phyloP scores from a whole-genome alignment of 768 basidiomycete genomes.

The Calocybe cyanea region DNA sequence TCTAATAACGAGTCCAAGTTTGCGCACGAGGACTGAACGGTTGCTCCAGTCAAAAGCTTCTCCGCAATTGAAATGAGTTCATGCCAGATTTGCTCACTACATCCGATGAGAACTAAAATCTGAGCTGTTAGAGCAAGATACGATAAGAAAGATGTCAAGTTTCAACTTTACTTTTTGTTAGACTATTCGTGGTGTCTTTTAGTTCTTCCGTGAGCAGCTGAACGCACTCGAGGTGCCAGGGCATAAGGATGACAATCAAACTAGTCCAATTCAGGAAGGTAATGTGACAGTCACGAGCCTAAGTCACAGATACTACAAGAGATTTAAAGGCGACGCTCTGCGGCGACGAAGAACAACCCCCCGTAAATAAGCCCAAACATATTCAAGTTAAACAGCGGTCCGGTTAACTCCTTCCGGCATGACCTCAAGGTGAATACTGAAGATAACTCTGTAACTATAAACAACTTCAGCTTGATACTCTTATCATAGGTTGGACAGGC shows the following conservation, averaged over 20 bases:
- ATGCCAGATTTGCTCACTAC: constrained; percentile 5
- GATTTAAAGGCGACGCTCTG: constrained; percentile 59
- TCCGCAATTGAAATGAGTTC: constrained; percentile 8
- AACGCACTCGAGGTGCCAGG: constrained; percentile 14
- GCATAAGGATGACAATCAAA: constrained; percentile 15
- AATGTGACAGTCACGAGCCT: constrained; percentile 35
- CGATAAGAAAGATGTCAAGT: background rate
- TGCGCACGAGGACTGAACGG: constrained; percentile 5
- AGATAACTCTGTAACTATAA: too few relatives aligned
- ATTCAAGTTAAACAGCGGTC: constrained; percentile 40
- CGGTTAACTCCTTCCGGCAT: constrained; percentile 55
- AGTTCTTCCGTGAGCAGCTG: constrained; percentile 12
- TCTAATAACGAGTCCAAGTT: constrained; percentile 40
- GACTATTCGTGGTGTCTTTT: constrained; percentile 9
- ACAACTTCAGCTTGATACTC: too few relatives aligned
- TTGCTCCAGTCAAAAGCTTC: constrained; percentile 7
- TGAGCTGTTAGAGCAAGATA: background rate
- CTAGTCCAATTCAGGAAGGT: constrained; percentile 19
- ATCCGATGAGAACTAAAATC: constrained; percentile 7
- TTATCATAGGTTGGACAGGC: constrained; percentile 81
- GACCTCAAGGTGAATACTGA: constrained; percentile 73
- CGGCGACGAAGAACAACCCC: constrained; percentile 49
- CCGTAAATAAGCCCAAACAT: constrained; percentile 47
- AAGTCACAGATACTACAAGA: constrained; percentile 43
- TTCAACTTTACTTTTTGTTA: constrained; percentile 8